Evolutionary conservation across 2,329 filamentous ascomycete genomes (phyloP).

Genomic region (Colletotrichum destructivum): DNA sequence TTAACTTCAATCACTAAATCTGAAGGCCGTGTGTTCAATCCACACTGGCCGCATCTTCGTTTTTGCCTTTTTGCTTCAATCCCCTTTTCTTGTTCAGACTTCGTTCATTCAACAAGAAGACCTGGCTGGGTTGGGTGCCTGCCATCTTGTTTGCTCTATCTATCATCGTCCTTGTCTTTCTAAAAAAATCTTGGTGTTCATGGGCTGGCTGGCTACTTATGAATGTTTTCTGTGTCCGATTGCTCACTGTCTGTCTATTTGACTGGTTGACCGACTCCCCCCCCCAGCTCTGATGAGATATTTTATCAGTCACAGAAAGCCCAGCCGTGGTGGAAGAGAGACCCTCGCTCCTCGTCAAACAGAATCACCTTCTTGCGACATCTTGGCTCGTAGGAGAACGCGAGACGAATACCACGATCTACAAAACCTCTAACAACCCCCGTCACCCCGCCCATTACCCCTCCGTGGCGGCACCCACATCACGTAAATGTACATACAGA

Average conservation of each 20-base stretch:
- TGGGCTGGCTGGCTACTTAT: too few relatives aligned
- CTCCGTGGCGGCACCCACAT: conserved; percentile 20
- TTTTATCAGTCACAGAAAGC: too few relatives aligned
- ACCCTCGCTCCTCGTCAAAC: not conserved
- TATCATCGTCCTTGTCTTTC: not conserved
- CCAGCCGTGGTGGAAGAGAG: not conserved
- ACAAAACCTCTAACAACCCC: conserved; percentile 1
- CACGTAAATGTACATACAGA: conserved; percentile 15
- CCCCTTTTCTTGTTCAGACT: not conserved
- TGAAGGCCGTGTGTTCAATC: conserved; percentile 41
- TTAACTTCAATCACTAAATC: conserved; percentile 40
- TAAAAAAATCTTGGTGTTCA: too few relatives aligned
- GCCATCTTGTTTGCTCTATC: not conserved
- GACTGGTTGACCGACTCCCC: too few relatives aligned
- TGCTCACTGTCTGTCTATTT: too few relatives aligned
- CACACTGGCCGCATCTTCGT: conserved; percentile 39
- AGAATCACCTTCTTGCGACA: not conserved
- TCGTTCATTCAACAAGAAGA: too few relatives aligned
- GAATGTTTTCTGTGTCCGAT: too few relatives aligned
- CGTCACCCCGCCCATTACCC: too few relatives aligned
- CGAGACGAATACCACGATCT: conserved; percentile 12
- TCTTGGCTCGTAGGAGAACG: conserved; percentile 21
- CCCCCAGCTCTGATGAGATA: too few relatives aligned
- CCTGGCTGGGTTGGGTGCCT: too few relatives aligned
- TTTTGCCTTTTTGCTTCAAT: not conserved